Evolutionary conservation across 345 rosid species (phyloP), one percentile per base, ranked within the genome.

Genomic region (Brassica cretica): DNA sequence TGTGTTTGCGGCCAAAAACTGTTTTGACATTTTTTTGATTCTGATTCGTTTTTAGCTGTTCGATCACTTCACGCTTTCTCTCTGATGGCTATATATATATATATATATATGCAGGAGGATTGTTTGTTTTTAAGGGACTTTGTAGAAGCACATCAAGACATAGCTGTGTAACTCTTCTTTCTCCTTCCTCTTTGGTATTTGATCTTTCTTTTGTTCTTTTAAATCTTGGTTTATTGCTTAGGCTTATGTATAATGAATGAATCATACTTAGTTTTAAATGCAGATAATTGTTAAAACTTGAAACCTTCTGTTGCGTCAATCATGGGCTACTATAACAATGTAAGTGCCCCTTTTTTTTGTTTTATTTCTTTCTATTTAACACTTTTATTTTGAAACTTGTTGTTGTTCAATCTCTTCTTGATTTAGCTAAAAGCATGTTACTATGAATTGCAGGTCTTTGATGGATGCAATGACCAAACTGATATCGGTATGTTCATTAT

Each of bases 401-500:
- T 44, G 10, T 75, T 66, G 39, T 19, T 68, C 41, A 25, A 65
- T 51, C 46, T 63, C 68, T 29, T 60, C 33, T 69, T 70, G 37
- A 70, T 74, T n/a, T 66, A 51, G 32, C 24, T 0, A 2, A 32
- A n/a, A 55, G 5, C 11, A 55, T 0, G 10, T 12, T 29, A 41
- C 64, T 64, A 5, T 16, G 6, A 49, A 27, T 70, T 81, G 73
- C 92, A 91, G 94, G 84, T 74, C 58, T 73, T 58, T 71, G 89
- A 82, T 76, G 86, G 79, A 30, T 82, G 66, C 71, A 78, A 78
- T 80, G 89, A 85, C 76, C 87, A 83, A 71, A 77, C 84, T 71
- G 94, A 93, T 81, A 18, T 76, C 6, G 90, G 98, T 92, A 83
- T 68, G 87, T 69, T 76, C 44, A 2, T 19, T 19, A 19, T 19